phyloP scores from a whole-genome alignment of 176 grass and related monocot genomes.

The Calamus simplicifolius region DNA sequence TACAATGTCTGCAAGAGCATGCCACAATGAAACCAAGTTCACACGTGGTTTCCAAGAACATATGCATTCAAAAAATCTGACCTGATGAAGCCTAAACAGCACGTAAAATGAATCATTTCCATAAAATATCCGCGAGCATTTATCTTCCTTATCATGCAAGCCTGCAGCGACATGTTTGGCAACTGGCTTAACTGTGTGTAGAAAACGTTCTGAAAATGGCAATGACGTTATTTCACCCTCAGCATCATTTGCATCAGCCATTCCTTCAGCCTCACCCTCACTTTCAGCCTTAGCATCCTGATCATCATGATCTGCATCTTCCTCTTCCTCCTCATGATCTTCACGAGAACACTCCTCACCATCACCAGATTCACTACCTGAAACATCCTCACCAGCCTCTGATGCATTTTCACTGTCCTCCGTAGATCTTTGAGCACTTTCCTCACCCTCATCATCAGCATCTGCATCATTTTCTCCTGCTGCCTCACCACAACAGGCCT shows the following conservation, averaged over 20 bases:
- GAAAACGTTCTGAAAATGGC: conserved; percentile 62
- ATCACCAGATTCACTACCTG: conserved; percentile 89
- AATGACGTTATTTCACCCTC: conserved; percentile 56
- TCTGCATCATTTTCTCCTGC: conserved; percentile 79
- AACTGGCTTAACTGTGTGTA: conserved; percentile 75
- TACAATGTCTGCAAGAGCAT: conserved; percentile 67
- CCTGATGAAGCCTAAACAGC: conserved; percentile 90
- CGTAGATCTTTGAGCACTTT: conserved; percentile 82
- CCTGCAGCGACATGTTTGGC: conserved; percentile 64
- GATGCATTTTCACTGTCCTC: conserved; percentile 95
- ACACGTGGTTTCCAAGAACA: background rate
- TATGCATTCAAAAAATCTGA: conserved; percentile 19
- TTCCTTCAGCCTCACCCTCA: conserved; percentile 87
- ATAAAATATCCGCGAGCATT: conserved; percentile 62
- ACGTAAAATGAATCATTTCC: conserved; percentile 97
- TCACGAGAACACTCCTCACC: conserved; percentile 85
- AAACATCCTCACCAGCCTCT: conserved; percentile 83
- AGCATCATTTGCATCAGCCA: conserved; percentile 48
- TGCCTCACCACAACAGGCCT: conserved; percentile 40
- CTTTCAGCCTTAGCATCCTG: conserved; percentile 81
- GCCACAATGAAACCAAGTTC: background rate
- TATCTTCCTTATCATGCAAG: conserved; percentile 60
- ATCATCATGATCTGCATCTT: conserved; percentile 80
- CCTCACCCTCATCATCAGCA: conserved; percentile 84
- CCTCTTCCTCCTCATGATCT: conserved; percentile 89